Conservation (phyloP, 2,329 filamentous ascomycete species). For the Penicillium sp. region DNA sequence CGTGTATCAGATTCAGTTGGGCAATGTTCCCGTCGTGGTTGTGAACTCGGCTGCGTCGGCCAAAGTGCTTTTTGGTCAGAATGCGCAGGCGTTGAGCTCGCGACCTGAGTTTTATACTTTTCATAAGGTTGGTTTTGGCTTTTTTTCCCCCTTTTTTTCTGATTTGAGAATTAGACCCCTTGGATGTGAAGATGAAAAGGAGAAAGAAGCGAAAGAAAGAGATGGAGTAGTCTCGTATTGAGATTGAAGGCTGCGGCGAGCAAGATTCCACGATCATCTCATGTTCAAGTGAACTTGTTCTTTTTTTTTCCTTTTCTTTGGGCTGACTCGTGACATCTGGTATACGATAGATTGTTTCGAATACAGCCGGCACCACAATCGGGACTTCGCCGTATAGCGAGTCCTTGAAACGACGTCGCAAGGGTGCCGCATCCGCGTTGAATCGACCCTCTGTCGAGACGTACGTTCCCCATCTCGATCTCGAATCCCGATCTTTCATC, state of each 20-base stretch:
- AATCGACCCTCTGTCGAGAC: slow-evolving; percentile 60
- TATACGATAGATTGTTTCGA: slow-evolving; percentile 50
- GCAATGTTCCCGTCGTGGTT: slow-evolving; percentile 52
- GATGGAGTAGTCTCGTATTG: no score
- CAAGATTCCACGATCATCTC: no score
- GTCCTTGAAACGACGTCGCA: slow-evolving; percentile 57
- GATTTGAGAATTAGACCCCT: no score
- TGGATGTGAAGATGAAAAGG: no score
- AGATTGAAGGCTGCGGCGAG: no score
- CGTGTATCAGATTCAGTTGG: slow-evolving; percentile 54
- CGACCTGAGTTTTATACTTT: slow-evolving; percentile 56
- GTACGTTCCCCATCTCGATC: slow-evolving; percentile 57
- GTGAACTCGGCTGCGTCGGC: slow-evolving; percentile 51
- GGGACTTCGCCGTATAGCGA: slow-evolving; percentile 63
- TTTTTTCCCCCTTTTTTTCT: neutral
- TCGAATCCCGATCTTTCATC: slow-evolving; percentile 59
- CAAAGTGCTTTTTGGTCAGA: slow-evolving; percentile 47
- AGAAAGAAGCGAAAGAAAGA: no score
- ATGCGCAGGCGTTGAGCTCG: slow-evolving; percentile 51
- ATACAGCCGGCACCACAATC: slow-evolving; percentile 62
- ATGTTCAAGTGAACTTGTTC: no score
- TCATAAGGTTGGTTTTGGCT: slow-evolving; percentile 45
- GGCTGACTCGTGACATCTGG: no score
- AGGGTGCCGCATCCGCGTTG: slow-evolving; percentile 59
- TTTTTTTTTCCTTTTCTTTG: no score